A percentile compares a stretch with the other conserved stretches of the same genome.
Conservation (phyloP, 495 filamentous ascomycete genomes). For the Penicillium crystallinum region DNA sequence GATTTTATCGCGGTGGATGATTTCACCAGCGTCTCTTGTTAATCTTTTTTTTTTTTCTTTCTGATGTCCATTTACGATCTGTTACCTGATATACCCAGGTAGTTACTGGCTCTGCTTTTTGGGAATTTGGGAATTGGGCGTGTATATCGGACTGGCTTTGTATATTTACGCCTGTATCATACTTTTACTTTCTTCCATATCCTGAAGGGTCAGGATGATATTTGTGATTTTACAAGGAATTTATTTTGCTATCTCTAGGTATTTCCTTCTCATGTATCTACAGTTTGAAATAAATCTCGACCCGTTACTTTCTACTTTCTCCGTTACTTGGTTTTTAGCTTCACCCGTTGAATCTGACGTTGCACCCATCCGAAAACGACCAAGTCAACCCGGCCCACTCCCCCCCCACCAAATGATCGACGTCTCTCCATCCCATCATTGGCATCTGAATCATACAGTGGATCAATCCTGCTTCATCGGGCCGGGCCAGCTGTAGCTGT, state of each 20-base stretch:
- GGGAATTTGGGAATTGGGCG: neutral
- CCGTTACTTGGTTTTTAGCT: neutral
- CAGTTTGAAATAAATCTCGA: neutral
- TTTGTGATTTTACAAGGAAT: neutral
- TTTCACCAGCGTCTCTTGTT: constrained; percentile 29
- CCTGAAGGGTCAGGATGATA: neutral
- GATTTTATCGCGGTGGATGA: constrained; percentile 35
- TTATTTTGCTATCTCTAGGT: neutral
- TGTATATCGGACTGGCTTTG: constrained; percentile 21
- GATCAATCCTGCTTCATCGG: neutral
- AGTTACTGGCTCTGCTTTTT: constrained; percentile 2
- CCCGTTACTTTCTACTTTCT: no score
- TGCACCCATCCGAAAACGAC: neutral
- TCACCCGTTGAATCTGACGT: neutral
- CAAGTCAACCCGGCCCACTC: neutral
- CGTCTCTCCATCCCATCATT: neutral
- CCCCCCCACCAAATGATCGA: neutral
- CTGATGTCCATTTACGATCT: constrained; percentile 4
- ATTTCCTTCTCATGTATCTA: neutral
- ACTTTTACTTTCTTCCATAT: constrained; percentile 6
- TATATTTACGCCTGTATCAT: constrained; percentile 26
- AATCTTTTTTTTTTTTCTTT: constrained; percentile 3
- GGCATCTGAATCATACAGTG: neutral
- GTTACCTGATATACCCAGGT: constrained; percentile 11
- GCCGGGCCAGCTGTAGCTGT: neutral